phyloP scores from a whole-genome alignment of 257 asterid species.

The Echium plantagineum region DNA sequence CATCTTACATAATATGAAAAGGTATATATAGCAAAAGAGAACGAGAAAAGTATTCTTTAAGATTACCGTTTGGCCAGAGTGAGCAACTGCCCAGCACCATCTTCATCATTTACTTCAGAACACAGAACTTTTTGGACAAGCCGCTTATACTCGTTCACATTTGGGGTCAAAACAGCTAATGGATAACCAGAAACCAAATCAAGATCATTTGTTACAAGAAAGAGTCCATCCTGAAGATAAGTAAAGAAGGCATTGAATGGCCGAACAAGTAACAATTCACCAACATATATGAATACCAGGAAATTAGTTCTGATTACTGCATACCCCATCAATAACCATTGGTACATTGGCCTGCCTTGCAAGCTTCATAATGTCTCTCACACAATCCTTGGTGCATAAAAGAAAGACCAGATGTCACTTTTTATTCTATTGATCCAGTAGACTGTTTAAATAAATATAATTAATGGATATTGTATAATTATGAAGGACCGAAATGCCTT shows the following conservation, averaged over 20 bases:
- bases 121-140: conserved; percentile 70
- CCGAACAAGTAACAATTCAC: conserved; percentile 3
- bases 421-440: neutral
- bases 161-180: conserved; percentile 89
- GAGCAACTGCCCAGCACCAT: conserved; percentile 58
- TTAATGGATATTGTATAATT: neutral
- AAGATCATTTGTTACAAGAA: conserved; percentile 66
- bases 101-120: conserved; percentile 56
- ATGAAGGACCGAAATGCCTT: neutral
- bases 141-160: conserved; percentile 83
- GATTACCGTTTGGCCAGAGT: conserved; percentile 72
- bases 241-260: conserved; percentile 13
- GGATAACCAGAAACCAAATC: conserved; percentile 79
- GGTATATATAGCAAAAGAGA: neutral
- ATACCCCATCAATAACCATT: conserved; percentile 92
- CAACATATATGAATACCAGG: conserved; percentile 5
- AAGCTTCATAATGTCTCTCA: conserved; percentile 73
- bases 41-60: neutral
- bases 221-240: conserved; percentile 80
- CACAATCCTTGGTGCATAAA: conserved; percentile 61
- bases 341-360: conserved; percentile 81
- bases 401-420: conserved; percentile 2
- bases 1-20: no score
- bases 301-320: conserved; percentile 11
- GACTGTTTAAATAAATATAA: neutral